phyloP scores from a whole-genome alignment of 805 yeast species.

The Candida incommunis region DNA sequence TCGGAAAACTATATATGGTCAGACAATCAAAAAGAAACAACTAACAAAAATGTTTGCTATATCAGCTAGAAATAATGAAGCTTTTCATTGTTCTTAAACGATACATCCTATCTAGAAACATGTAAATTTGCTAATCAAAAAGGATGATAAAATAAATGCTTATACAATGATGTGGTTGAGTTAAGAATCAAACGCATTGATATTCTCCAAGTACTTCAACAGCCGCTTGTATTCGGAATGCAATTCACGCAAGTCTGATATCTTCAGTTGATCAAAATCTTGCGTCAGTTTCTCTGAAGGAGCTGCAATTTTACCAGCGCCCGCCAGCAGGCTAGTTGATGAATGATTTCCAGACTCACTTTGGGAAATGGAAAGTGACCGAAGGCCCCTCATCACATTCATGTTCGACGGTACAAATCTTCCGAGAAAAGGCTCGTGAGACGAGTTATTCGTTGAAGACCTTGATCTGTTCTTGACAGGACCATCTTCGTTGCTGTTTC shows the following conservation, averaged over 20 bases:
- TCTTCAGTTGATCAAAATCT: constrained; percentile 19
- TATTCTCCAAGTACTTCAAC: constrained; percentile 15
- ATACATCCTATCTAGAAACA: too few species aligned
- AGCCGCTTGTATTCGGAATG: constrained; percentile 25
- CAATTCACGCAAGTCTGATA: constrained; percentile 22
- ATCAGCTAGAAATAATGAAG: too few species aligned
- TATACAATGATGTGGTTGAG: not conserved
- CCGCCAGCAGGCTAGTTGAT: constrained; percentile 3
- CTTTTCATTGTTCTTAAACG: too few species aligned
- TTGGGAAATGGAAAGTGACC: not conserved
- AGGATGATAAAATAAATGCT: too few species aligned
- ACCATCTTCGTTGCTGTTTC: not conserved
- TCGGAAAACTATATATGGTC: too few species aligned
- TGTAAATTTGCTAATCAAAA: too few species aligned
- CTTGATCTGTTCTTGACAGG: not conserved
- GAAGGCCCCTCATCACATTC: not conserved
- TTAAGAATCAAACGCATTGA: not conserved
- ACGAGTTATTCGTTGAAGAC: not conserved
- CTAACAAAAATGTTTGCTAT: too few species aligned
- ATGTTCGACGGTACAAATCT: constrained; percentile 5
- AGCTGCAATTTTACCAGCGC: constrained; percentile 4
- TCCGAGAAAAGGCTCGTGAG: constrained; percentile 3
- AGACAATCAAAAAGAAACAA: too few species aligned
- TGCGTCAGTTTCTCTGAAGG: constrained; percentile 12
- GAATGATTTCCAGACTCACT: constrained; percentile 4